Evolutionary conservation across 768 basidiomycete genomes (phyloP).

Genomic region (Pulveroboletus ravenelii): DNA sequence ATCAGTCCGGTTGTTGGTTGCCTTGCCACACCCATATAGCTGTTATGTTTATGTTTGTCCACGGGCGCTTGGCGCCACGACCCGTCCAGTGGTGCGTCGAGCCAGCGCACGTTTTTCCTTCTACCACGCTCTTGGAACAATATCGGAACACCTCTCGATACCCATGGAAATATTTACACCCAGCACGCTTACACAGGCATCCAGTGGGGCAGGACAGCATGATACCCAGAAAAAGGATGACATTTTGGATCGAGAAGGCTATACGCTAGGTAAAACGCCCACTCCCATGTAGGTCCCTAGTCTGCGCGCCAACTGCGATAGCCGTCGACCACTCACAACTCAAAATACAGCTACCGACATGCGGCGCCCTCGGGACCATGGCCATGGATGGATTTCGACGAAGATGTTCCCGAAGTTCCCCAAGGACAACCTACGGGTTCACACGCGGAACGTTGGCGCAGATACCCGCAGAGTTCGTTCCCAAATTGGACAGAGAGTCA

Average conservation of each 20-base stretch:
- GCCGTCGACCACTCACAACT: background rate
- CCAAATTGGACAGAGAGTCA: constrained; percentile 31
- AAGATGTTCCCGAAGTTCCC: constrained; percentile 12
- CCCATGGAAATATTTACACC: constrained; percentile 11
- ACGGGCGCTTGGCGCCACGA: constrained; percentile 9
- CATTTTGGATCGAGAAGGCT: background rate
- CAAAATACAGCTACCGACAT: constrained; percentile 29
- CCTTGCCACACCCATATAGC: too few species aligned
- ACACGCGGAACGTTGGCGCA: constrained; percentile 12
- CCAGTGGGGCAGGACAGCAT: background rate
- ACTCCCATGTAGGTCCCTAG: constrained; percentile 18
- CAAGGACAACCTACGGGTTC: background rate
- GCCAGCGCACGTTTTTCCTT: background rate
- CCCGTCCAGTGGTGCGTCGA: background rate
- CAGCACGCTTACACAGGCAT: background rate
- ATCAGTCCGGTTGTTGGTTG: too few species aligned
- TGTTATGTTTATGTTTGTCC: background rate
- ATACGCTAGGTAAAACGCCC: constrained; percentile 14
- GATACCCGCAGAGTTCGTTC: constrained; percentile 29
- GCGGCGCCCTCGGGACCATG: constrained; percentile 39
- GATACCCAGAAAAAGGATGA: background rate
- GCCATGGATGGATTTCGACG: constrained; percentile 40
- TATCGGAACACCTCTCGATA: constrained; percentile 18
- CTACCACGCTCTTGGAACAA: constrained; percentile 1
- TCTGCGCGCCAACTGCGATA: background rate